Evolutionary conservation across 1,284 basidiomycete species (phyloP).

Genomic region (Neonothopanus nambi): DNA sequence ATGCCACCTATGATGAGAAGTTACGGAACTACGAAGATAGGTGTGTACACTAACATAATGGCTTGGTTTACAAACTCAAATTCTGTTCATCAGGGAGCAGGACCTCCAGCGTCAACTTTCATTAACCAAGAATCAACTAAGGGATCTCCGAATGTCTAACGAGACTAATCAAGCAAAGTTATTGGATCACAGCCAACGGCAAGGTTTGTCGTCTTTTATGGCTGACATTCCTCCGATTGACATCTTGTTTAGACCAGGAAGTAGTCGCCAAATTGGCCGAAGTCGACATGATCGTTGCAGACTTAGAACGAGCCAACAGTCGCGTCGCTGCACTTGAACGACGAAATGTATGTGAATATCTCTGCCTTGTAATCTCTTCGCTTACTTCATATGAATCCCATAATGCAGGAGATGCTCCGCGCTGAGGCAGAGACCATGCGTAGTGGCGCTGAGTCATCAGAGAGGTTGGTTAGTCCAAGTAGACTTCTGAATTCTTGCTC

Average conservation of each 20-base stretch:
- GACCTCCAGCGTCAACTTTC: conserved; percentile 87
- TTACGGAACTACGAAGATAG: conserved; percentile 94
- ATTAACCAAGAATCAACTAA: conserved; percentile 84
- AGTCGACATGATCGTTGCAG: conserved; percentile 89
- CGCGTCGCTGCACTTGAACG: conserved; percentile 91
- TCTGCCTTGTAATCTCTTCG: background rate
- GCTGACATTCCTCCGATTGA: conserved; percentile 10
- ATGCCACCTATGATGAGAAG: conserved; percentile 95
- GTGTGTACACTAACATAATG: conserved; percentile 39
- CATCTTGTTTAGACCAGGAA: conserved; percentile 75
- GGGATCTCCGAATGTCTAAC: conserved; percentile 87
- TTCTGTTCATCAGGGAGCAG: conserved; percentile 65
- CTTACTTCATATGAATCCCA: background rate
- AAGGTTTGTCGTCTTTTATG: conserved; percentile 54
- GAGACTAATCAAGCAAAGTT: conserved; percentile 91
- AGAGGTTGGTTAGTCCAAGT: conserved; percentile 51
- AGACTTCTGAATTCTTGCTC: conserved; percentile 1
- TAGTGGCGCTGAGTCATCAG: conserved; percentile 76
- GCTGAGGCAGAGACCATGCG: conserved; percentile 91
- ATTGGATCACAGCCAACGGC: conserved; percentile 83
- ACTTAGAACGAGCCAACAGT: conserved; percentile 91
- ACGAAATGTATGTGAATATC: conserved; percentile 66
- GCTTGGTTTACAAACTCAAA: conserved; percentile 4
- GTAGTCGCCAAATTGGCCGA: conserved; percentile 86
- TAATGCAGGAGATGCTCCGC: conserved; percentile 80